These are phyloP conservation scores for Orbilia oligospora DNA, from an alignment of 2,329 filamentous ascomycete genomes.

Conservation along the genomic window DNA sequence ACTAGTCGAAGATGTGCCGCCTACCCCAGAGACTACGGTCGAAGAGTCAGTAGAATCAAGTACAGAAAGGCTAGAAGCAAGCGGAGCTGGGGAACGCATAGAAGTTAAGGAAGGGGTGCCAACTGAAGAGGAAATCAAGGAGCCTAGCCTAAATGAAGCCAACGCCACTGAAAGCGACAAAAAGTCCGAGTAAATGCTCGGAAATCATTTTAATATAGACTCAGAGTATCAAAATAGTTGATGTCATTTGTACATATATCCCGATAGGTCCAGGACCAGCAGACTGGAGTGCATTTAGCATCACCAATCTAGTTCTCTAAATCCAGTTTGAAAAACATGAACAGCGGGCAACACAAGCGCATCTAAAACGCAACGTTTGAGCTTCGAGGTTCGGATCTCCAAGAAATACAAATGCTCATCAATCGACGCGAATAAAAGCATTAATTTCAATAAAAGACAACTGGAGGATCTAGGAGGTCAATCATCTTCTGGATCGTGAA, in stretches of 20 bases:
- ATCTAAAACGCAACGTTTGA: no score
- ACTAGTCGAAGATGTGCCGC: not conserved
- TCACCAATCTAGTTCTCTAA: no score
- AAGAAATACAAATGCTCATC: no score
- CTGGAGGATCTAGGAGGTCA: no score
- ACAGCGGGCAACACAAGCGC: no score
- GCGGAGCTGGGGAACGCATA: not conserved
- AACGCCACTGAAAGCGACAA: not conserved
- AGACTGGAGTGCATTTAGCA: no score
- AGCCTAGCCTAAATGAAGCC: not conserved
- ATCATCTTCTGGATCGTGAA: no score
- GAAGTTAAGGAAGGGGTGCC: not conserved
- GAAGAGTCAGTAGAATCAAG: not conserved
- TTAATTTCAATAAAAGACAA: no score
- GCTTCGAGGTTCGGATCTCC: no score
- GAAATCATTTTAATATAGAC: not conserved
- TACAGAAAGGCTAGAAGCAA: not conserved
- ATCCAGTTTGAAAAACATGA: no score
- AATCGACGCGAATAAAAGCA: no score
- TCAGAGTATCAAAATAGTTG: not conserved
- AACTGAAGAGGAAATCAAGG: not conserved
- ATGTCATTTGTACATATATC: conserved; percentile 4
- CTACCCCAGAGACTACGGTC: not conserved
- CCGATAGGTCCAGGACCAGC: no score
- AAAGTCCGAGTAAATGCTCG: not conserved